These are phyloP conservation scores for Colletotrichum sidae DNA, from an alignment of 2,329 filamentous ascomycete genomes.

Conservation along the genomic window DNA sequence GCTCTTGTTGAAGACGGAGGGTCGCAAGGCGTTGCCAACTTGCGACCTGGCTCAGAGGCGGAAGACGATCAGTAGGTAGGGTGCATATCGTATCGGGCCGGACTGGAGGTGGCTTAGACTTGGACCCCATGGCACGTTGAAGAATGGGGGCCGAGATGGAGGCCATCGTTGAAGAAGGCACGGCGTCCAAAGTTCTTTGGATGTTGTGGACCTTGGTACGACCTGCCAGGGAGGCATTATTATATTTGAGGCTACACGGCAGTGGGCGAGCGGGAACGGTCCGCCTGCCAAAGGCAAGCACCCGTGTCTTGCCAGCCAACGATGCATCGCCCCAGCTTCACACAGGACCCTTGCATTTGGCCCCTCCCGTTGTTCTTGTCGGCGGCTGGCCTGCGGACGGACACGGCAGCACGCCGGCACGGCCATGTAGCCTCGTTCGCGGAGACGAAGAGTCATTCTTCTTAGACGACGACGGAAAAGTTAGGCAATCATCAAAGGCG, in stretches of 20 bases:
- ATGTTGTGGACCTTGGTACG: conserved; percentile 10
- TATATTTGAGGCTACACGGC: conserved; percentile 19
- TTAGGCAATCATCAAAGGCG: too few relatives aligned
- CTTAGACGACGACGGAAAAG: too few relatives aligned
- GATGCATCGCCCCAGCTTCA: too few relatives aligned
- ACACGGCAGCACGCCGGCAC: too few relatives aligned
- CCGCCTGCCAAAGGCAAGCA: conserved; percentile 10
- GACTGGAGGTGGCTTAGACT: not conserved
- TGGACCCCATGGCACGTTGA: conserved; percentile 17
- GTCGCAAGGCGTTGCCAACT: too few relatives aligned
- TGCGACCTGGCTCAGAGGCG: too few relatives aligned
- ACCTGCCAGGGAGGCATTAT: conserved; percentile 10
- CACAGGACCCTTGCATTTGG: not conserved
- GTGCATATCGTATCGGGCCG: conserved; percentile 22
- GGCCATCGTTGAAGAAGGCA: not conserved
- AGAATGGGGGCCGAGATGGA: conserved; percentile 22
- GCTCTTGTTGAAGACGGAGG: too few relatives aligned
- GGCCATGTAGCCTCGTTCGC: too few relatives aligned
- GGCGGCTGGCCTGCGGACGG: not conserved
- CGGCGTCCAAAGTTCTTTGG: not conserved
- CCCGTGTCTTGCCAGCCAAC: too few relatives aligned
- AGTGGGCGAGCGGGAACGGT: conserved; percentile 23
- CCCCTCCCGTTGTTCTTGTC: not conserved
- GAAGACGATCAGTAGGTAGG: not conserved
- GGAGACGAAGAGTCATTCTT: too few relatives aligned